Evolutionary conservation across 2,329 filamentous ascomycete species (phyloP).

Genomic region (Hypoxylon sp.): DNA sequence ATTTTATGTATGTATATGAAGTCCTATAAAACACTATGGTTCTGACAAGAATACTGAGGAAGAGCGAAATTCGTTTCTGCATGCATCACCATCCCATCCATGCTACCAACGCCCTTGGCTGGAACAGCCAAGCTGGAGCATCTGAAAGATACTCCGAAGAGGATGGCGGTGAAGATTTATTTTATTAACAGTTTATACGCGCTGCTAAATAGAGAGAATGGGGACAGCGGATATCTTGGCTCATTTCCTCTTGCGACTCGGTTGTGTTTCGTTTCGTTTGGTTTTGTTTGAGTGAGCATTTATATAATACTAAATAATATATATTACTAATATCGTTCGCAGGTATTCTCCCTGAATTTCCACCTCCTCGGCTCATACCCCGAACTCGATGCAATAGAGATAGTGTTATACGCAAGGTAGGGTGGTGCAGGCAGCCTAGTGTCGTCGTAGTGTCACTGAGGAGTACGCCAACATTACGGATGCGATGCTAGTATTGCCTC

Average conservation of each 20-base stretch:
- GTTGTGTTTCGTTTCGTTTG: slow-evolving; percentile 23
- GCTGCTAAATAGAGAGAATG: slow-evolving; percentile 16
- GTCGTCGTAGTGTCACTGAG: slow-evolving; percentile 32
- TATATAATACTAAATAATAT: slow-evolving; percentile 31
- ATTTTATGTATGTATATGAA: slow-evolving; percentile 16
- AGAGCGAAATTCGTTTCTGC: slow-evolving; percentile 20
- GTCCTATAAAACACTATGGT: slow-evolving; percentile 29
- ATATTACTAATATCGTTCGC: slow-evolving; percentile 23
- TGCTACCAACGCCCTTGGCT: slow-evolving; percentile 22
- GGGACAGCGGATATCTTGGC: slow-evolving; percentile 28
- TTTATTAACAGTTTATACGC: slow-evolving; percentile 6
- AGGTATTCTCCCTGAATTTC: slow-evolving; percentile 2
- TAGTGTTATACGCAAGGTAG: slow-evolving; percentile 34
- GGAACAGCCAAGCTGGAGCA: slow-evolving; percentile 34
- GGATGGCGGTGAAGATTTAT: slow-evolving; percentile 36
- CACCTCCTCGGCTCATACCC: slow-evolving; percentile 35
- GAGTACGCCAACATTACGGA: slow-evolving; percentile 37
- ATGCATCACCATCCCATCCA: slow-evolving; percentile 27
- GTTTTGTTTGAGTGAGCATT: slow-evolving; percentile 14
- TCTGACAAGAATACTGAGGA: slow-evolving; percentile 21
- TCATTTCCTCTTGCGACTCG: slow-evolving; percentile 9
- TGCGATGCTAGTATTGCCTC: slow-evolving; percentile 35
- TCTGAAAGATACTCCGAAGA: slow-evolving; percentile 39
- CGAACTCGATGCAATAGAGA: slow-evolving; percentile 37
- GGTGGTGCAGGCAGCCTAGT: slow-evolving; percentile 28